Conservation (phyloP, 768 basidiomycete species). For the Royoungia palumana region DNA sequence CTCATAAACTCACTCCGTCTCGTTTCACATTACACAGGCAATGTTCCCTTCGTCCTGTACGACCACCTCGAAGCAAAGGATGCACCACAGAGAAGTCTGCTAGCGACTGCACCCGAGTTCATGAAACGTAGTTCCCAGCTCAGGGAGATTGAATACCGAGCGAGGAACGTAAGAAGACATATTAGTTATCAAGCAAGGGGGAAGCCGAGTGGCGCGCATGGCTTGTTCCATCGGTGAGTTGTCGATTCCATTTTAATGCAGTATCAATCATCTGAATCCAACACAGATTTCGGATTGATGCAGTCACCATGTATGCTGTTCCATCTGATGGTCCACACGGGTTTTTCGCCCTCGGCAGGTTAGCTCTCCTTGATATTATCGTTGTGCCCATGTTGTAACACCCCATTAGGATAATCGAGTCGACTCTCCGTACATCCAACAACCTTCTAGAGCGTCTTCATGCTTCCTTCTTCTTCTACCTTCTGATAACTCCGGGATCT, state of each 20-base stretch:
- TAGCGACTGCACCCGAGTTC: constrained; percentile 46
- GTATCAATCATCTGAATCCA: background rate
- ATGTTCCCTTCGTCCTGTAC: constrained; percentile 78
- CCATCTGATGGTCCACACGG: constrained; percentile 93
- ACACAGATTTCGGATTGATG: constrained; percentile 86
- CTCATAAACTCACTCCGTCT: constrained; percentile 76
- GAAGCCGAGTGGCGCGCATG: constrained; percentile 84
- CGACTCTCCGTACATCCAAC: constrained; percentile 83
- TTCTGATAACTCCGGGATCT: constrained; percentile 48
- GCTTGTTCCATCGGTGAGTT: constrained; percentile 77
- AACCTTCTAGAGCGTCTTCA: constrained; percentile 95
- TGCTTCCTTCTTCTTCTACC: constrained; percentile 97
- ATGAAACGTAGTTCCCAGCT: constrained; percentile 43
- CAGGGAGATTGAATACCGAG: constrained; percentile 52
- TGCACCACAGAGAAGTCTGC: constrained; percentile 30
- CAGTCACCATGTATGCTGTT: constrained; percentile 84
- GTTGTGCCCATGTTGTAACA: background rate
- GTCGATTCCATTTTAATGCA: constrained; percentile 17
- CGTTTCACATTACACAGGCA: constrained; percentile 69
- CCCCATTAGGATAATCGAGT: constrained; percentile 68
- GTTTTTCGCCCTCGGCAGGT: constrained; percentile 91
- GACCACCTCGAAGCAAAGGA: constrained; percentile 62
- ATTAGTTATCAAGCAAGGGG: constrained; percentile 73
- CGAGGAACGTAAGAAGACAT: constrained; percentile 68
- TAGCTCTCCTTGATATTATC: constrained; percentile 20